These are phyloP conservation scores for Cyberlindnera americana DNA, from an alignment of 805 yeast genomes.

Conservation along the genomic window DNA sequence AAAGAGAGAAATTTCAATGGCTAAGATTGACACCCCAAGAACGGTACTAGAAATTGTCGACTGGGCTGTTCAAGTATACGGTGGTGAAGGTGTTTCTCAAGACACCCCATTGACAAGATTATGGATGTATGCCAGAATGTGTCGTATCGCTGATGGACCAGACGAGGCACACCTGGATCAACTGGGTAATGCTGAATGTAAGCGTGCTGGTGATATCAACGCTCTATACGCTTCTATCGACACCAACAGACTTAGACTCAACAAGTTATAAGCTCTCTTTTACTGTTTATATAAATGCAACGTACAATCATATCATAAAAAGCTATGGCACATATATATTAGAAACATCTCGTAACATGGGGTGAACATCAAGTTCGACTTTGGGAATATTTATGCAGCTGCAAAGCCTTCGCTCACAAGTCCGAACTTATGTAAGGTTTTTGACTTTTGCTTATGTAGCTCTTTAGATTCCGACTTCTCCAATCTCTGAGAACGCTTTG, in stretches of 20 bases:
- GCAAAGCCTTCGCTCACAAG: constrained; percentile 52
- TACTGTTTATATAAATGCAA: no score
- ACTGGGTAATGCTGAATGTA: constrained; percentile 47
- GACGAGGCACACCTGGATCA: constrained; percentile 63
- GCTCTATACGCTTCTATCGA: constrained; percentile 28
- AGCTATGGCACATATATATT: background rate
- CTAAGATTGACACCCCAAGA: constrained; percentile 60
- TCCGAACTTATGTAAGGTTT: constrained; percentile 49
- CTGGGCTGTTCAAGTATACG: constrained; percentile 62
- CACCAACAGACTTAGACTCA: constrained; percentile 18
- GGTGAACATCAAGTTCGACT: background rate
- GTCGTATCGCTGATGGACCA: constrained; percentile 67
- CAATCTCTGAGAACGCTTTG: constrained; percentile 41
- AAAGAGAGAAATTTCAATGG: constrained; percentile 53
- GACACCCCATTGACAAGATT: constrained; percentile 55
- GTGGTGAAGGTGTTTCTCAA: constrained; percentile 63
- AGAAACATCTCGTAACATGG: background rate
- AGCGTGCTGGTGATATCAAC: constrained; percentile 35
- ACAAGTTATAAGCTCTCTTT: constrained; percentile 16
- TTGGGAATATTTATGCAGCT: background rate
- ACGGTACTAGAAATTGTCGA: constrained; percentile 49
- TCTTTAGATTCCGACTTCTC: constrained; percentile 33
- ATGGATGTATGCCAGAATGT: constrained; percentile 50
- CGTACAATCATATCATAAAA: background rate
- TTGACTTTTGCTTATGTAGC: constrained; percentile 43